phyloP scores from a whole-genome alignment of 2,329 filamentous ascomycete genomes.

The Ceratocystis cubensis region DNA sequence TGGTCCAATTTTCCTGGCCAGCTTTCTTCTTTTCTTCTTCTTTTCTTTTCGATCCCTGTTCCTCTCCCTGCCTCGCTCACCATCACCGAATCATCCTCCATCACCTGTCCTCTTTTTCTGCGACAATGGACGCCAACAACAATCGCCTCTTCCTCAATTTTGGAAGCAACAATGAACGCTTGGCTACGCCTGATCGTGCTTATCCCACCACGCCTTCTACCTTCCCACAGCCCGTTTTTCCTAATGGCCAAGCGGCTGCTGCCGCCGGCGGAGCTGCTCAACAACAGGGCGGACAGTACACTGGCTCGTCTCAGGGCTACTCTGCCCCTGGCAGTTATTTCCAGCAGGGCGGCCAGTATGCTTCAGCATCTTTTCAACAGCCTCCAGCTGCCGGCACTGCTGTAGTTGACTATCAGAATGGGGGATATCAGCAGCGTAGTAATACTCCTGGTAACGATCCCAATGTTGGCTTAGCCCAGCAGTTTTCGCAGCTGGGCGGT shows the following conservation, averaged over 20 bases:
- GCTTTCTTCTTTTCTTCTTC: neutral
- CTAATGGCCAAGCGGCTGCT: slow-evolving; percentile 32
- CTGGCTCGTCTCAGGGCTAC: slow-evolving; percentile 29
- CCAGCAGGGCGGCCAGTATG: slow-evolving; percentile 37
- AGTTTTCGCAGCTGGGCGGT: slow-evolving; percentile 81
- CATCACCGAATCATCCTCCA: neutral
- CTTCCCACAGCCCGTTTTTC: slow-evolving; percentile 79
- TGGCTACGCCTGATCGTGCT: slow-evolving; percentile 48
- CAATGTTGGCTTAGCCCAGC: slow-evolving; percentile 82
- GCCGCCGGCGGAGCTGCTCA: slow-evolving; percentile 23
- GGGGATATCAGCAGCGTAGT: slow-evolving; percentile 39
- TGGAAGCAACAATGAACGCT: slow-evolving; percentile 52
- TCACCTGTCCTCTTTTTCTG: neutral
- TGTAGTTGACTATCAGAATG: slow-evolving; percentile 37
- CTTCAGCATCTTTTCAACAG: slow-evolving; percentile 27
- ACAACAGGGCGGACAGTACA: slow-evolving; percentile 26
- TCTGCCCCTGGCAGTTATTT: slow-evolving; percentile 25
- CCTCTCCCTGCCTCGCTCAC: neutral
- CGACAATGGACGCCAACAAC: slow-evolving; percentile 44
- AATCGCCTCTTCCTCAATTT: slow-evolving; percentile 55
- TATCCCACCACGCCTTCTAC: slow-evolving; percentile 89
- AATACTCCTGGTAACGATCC: slow-evolving; percentile 60
- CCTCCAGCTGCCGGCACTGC: slow-evolving; percentile 30
- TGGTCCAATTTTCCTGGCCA: neutral
- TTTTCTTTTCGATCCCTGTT: neutral